Evolutionary conservation across 257 asterid species (phyloP).

Genomic region (Buddleja alternifolia): DNA sequence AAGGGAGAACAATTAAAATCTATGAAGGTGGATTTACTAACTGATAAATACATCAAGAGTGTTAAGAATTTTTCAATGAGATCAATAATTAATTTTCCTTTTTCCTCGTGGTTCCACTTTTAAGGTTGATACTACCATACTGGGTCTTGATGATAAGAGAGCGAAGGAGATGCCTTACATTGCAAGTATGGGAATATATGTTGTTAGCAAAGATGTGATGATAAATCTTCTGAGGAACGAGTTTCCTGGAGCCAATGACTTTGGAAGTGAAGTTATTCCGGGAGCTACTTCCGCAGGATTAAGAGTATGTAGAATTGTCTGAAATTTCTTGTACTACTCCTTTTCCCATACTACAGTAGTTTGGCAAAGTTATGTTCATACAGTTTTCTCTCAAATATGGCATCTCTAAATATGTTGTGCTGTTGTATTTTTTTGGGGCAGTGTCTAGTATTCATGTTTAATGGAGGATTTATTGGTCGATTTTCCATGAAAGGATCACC

Average conservation of each 20-base stretch:
- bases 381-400: not conserved
- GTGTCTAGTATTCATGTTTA: slow-evolving; percentile 8
- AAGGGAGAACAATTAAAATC: slow-evolving; percentile 88
- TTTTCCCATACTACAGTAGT: not conserved
- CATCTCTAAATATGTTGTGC: not conserved
- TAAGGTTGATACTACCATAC: slow-evolving; percentile 91
- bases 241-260: slow-evolving; percentile 95
- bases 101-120: slow-evolving; percentile 18
- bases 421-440: not conserved
- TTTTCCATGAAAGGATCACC: slow-evolving; percentile 7
- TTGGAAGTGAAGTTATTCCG: slow-evolving; percentile 97
- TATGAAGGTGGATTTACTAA: slow-evolving; percentile 58
- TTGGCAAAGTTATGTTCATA: not conserved
- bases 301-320: slow-evolving; percentile 56
- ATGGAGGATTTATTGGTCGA: slow-evolving; percentile 9
- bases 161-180: slow-evolving; percentile 95
- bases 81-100: slow-evolving; percentile 24
- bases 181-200: slow-evolving; percentile 98
- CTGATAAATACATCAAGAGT: slow-evolving; percentile 6
- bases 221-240: slow-evolving; percentile 63
- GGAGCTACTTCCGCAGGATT: slow-evolving; percentile 89
- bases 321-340: slow-evolving; percentile 11
- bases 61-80: not conserved
- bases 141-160: slow-evolving; percentile 92
- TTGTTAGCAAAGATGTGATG: slow-evolving; percentile 94